Conservation (phyloP, 305 asterid species). For the Rubia peregrina region DNA sequence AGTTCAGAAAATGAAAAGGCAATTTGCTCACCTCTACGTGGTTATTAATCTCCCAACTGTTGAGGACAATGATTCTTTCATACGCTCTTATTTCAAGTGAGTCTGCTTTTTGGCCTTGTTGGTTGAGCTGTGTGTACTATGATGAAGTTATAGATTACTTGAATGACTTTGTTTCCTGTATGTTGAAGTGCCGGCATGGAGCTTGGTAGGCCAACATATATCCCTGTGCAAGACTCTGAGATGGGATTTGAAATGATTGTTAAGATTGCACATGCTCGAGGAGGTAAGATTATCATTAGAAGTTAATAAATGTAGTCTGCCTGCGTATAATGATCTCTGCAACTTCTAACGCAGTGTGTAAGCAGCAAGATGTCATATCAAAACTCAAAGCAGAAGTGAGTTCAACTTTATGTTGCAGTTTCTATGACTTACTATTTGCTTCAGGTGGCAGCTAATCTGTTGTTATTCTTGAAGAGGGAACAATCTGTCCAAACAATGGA, state of each 20-base stretch:
- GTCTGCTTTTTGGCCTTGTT: conserved; percentile 31
- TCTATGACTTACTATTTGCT: conserved; percentile 9
- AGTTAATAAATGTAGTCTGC: conserved; percentile 13
- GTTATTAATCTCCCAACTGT: conserved; percentile 74
- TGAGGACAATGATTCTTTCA: conserved; percentile 65
- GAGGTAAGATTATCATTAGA: conserved; percentile 48
- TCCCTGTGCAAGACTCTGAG: conserved; percentile 73
- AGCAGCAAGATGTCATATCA: conserved; percentile 62
- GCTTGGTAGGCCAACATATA: conserved; percentile 77
- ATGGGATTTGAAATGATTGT: conserved; percentile 95
- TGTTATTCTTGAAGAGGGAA: conserved; percentile 56
- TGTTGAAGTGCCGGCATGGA: conserved; percentile 58
- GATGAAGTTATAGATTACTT: conserved; percentile 9
- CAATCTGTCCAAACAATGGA: conserved; percentile 66
- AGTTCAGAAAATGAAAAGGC: conserved; percentile 62
- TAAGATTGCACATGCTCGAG: conserved; percentile 83
- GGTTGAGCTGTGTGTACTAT: conserved; percentile 17
- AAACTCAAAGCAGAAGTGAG: conserved; percentile 71
- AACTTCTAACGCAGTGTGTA: conserved; percentile 51
- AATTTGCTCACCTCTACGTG: conserved; percentile 81
- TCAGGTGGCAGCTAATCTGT: conserved; percentile 15
- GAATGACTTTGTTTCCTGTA: conserved; percentile 20
- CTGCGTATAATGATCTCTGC: conserved; percentile 9
- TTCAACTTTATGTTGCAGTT: conserved; percentile 14
- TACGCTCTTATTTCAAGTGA: conserved; percentile 76